These are phyloP conservation scores for Cladosporium cucumerinum DNA, from an alignment of 2,329 filamentous ascomycete genomes.

Conservation along the genomic window DNA sequence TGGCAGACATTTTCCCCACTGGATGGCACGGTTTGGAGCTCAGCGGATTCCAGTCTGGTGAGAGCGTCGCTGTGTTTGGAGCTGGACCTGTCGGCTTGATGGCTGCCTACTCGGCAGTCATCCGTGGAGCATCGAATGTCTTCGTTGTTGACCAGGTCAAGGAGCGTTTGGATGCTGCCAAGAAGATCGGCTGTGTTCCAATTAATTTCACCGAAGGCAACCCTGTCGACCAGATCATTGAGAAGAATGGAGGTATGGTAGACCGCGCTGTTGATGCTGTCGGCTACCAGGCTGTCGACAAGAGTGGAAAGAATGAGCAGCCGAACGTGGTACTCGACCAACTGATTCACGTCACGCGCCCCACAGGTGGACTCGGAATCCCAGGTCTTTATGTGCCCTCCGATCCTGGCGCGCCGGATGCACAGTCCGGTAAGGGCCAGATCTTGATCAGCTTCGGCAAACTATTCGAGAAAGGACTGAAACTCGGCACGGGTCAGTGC, in stretches of 20 bases:
- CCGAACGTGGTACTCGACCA: slow-evolving; percentile 63
- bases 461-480: slow-evolving; percentile 64
- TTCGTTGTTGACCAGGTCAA: slow-evolving; percentile 62
- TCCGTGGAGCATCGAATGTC: slow-evolving; percentile 60
- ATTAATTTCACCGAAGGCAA: slow-evolving; percentile 61
- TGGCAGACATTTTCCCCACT: slow-evolving; percentile 50
- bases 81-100: slow-evolving; percentile 62
- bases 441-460: slow-evolving; percentile 64
- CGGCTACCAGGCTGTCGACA: slow-evolving; percentile 60
- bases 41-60: slow-evolving; percentile 58
- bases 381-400: slow-evolving; percentile 45
- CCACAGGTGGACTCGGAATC: slow-evolving; percentile 61
- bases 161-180: slow-evolving; percentile 56
- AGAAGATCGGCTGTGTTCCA: slow-evolving; percentile 60
- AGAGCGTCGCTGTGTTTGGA: slow-evolving; percentile 61
- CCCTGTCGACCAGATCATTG: slow-evolving; percentile 59
- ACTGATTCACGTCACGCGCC: slow-evolving; percentile 59
- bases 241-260: slow-evolving; percentile 58
- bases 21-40: slow-evolving; percentile 58
- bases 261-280: slow-evolving; percentile 64
- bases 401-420: slow-evolving; percentile 62
- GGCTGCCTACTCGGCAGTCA: slow-evolving; percentile 60
- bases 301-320: slow-evolving; percentile 56
- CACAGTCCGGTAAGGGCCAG: slow-evolving; percentile 59
- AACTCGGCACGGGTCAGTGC: slow-evolving; percentile 61